Evolutionary conservation across 805 yeast species (phyloP).

Genomic region (Clavispora fructus): DNA sequence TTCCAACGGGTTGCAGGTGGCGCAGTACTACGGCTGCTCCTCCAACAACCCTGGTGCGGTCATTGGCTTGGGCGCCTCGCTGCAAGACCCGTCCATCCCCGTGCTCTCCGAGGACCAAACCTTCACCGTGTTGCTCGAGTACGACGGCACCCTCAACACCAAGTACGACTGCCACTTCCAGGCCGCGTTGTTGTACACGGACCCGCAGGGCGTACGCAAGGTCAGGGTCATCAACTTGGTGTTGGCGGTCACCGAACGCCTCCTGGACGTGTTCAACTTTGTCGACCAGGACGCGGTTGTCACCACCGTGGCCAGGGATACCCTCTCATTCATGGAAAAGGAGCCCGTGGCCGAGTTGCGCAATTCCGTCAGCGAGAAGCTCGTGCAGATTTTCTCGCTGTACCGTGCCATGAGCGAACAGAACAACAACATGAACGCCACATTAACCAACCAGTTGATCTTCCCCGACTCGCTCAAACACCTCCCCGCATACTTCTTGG

Average conservation of each 20-base stretch:
- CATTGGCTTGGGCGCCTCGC: slow-evolving; percentile 15
- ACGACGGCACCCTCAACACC: slow-evolving; percentile 69
- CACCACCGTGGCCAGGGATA: slow-evolving; percentile 35
- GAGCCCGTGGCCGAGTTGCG: slow-evolving; percentile 35
- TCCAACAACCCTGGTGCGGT: slow-evolving; percentile 19
- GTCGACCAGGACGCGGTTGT: slow-evolving; percentile 58
- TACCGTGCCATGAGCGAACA: slow-evolving; percentile 45
- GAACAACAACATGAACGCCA: slow-evolving; percentile 30
- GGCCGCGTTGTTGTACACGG: slow-evolving; percentile 82
- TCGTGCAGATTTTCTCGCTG: slow-evolving; percentile 44
- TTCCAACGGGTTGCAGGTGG: slow-evolving; percentile 80
- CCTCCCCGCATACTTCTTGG: slow-evolving; percentile 59
- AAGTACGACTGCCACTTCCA: slow-evolving; percentile 84
- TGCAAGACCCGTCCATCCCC: slow-evolving; percentile 68
- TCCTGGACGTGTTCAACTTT: slow-evolving; percentile 69
- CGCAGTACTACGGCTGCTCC: slow-evolving; percentile 61
- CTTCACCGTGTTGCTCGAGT: slow-evolving; percentile 64
- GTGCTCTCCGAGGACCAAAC: slow-evolving; percentile 57
- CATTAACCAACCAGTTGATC: slow-evolving; percentile 54
- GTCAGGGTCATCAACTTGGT: slow-evolving; percentile 83
- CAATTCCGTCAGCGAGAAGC: slow-evolving; percentile 33
- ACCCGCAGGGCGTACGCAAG: slow-evolving; percentile 66
- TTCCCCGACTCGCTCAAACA: slow-evolving; percentile 78
- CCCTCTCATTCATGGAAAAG: slow-evolving; percentile 36
- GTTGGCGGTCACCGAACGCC: slow-evolving; percentile 72